Percentiles rank a stretch among this genome's conserved stretches.
Conservation (phyloP, 1,139 yeast genomes). For the Taphrina betulina region DNA sequence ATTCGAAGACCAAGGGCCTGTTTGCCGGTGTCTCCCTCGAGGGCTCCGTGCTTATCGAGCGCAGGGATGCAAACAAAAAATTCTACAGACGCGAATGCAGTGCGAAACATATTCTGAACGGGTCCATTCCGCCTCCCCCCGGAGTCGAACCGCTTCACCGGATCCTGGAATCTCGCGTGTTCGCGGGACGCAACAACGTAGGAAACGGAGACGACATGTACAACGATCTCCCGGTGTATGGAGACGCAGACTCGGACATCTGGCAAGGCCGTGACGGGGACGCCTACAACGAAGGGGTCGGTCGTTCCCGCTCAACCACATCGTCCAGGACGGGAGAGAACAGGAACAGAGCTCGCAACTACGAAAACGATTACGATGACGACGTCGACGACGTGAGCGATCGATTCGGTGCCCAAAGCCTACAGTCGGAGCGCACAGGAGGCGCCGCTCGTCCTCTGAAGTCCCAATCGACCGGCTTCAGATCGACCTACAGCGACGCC, state of each 20-base stretch:
- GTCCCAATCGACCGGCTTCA: conserved; percentile 22
- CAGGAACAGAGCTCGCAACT: conserved; percentile 45
- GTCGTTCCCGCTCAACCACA: conserved; percentile 37
- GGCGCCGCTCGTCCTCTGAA: conserved; percentile 23
- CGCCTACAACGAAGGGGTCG: conserved; percentile 37
- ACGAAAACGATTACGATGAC: conserved; percentile 49
- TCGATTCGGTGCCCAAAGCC: conserved; percentile 30
- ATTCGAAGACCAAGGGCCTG: conserved; percentile 92
- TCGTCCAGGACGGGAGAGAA: conserved; percentile 39
- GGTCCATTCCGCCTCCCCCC: conserved; percentile 88
- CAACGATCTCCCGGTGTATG: conserved; percentile 65
- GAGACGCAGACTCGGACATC: conserved; percentile 44
- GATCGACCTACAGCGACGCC: conserved; percentile 40
- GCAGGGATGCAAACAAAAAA: conserved; percentile 94
- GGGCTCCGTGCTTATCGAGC: conserved; percentile 90
- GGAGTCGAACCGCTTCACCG: conserved; percentile 88
- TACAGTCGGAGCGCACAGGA: conserved; percentile 32
- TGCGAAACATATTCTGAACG: conserved; percentile 77
- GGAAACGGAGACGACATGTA: conserved; percentile 62
- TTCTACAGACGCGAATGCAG: conserved; percentile 87
- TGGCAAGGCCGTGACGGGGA: conserved; percentile 35
- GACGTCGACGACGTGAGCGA: conserved; percentile 42
- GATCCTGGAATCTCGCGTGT: conserved; percentile 80
- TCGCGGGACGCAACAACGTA: conserved; percentile 55
- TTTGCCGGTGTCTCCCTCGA: conserved; percentile 97